Base-by-base conservation (phyloP, 441 rosid genomes). In the Populus trichocarpa region DNA sequence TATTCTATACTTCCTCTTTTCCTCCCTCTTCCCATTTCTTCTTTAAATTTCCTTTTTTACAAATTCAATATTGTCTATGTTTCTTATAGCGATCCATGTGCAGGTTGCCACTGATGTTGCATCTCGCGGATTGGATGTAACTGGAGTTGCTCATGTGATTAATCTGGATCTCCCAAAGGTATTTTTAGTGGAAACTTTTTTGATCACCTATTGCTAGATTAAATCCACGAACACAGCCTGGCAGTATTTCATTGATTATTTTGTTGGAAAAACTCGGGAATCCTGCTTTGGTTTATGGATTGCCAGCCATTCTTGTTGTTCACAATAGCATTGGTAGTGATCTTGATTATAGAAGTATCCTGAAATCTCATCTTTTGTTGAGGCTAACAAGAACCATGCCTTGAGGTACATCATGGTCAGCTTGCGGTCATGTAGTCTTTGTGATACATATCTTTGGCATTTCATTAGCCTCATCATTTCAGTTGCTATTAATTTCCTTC, bases 141-240 rank as follows among this genome's bases (percentile, higher is more conserved):
- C 84, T 28, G 88, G 86, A 73, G 86, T 85, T 83, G 73, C 84
- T 68, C 86, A 79, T 85, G 88, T 85, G 59, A 80, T 85, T 59
- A 85, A 83, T 81, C 82, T 83, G 26, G 88, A 85, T 81, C 84
- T 85, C 65, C 88, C 88, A 22, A 85, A 85, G 88, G 88, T 85
- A 81, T 73, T 74, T 81, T 23, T 74, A 64, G 67, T 67, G 53
- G 72, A 72, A 30, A 38, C n/a, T 77, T 81, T 5, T 6, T 74
- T 69, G n/a, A 35, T 38, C 23, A 20, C 36, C 23, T 18, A 14
- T 11, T 57, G 65, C 63, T 75, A 38, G 53, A 32, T 23, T 3
- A n/a, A 64, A 16, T 25, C 18, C 8, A 63, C 32, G 2, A n/a
- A 16, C 64, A 38, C 70, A 13, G 38, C 38, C 38, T 25, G 72